Evolutionary conservation across 108 stramenopile genomes (phyloP).

Genomic region (Nitzschia palea): DNA sequence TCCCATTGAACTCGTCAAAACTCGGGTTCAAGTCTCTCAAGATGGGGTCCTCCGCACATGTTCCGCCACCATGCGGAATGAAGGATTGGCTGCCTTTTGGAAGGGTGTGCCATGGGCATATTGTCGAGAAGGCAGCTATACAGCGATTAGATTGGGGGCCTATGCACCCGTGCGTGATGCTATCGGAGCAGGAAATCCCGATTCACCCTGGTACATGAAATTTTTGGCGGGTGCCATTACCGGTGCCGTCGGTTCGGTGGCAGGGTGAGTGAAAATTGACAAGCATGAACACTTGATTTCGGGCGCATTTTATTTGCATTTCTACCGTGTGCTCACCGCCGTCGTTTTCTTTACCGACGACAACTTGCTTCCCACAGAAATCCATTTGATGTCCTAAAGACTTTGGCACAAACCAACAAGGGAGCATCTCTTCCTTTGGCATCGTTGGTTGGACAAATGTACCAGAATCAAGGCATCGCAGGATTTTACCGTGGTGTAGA

Average conservation of each 20-base stretch:
- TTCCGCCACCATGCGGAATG: conserved; percentile 52
- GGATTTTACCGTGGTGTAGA: conserved; percentile 71
- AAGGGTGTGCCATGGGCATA: conserved; percentile 75
- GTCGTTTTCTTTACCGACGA: background rate
- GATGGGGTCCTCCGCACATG: conserved; percentile 38
- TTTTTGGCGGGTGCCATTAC: conserved; percentile 79
- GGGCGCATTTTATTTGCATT: background rate
- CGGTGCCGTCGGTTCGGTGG: conserved; percentile 73
- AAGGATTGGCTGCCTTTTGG: conserved; percentile 79
- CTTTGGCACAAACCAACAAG: conserved; percentile 81
- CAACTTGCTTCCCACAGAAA: conserved; percentile 35
- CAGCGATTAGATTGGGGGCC: conserved; percentile 56
- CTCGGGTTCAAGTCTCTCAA: conserved; percentile 82
- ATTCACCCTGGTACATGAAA: conserved; percentile 70
- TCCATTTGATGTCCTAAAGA: conserved; percentile 89
- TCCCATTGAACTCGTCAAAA: conserved; percentile 90
- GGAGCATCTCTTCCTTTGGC: conserved; percentile 43
- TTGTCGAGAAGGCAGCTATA: conserved; percentile 65
- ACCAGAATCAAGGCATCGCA: conserved; percentile 51
- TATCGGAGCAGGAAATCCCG: conserved; percentile 42
- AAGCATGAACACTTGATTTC: background rate
- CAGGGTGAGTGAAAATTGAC: conserved; percentile 39
- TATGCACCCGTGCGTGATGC: conserved; percentile 62
- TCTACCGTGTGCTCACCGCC: background rate
- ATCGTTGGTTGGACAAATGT: conserved; percentile 47